Evolutionary conservation across 305 asterid genomes (phyloP).

Genomic region (Fraxinus angustifolia): DNA sequence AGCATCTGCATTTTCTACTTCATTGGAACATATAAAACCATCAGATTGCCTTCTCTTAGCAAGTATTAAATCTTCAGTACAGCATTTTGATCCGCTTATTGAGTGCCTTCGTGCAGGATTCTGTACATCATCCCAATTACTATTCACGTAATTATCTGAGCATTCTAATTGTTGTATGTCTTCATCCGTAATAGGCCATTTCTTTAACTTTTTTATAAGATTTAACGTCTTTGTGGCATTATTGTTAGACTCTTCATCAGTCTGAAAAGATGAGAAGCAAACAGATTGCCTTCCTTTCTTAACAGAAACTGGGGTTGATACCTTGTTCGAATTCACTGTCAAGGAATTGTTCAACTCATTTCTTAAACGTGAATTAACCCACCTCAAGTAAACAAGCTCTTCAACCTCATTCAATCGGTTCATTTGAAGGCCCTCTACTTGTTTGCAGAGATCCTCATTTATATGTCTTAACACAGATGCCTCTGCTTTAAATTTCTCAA

Average conservation of each 20-base stretch:
- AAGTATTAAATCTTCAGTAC: slow-evolving; percentile 42
- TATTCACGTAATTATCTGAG: slow-evolving; percentile 27
- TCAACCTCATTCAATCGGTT: slow-evolving; percentile 86
- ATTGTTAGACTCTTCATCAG: slow-evolving; percentile 49
- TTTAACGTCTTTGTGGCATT: slow-evolving; percentile 43
- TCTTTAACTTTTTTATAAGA: slow-evolving; percentile 68
- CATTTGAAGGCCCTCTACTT: slow-evolving; percentile 92
- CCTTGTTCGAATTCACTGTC: slow-evolving; percentile 32
- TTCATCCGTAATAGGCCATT: slow-evolving; percentile 79
- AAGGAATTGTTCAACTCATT: slow-evolving; percentile 59
- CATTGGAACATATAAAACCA: slow-evolving; percentile 65
- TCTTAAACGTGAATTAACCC: slow-evolving; percentile 85
- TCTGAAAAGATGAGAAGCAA: slow-evolving; percentile 47
- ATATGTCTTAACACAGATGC: slow-evolving; percentile 60
- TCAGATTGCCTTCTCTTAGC: slow-evolving; percentile 72
- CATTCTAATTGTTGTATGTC: slow-evolving; percentile 50
- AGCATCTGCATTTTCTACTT: slow-evolving; percentile 44
- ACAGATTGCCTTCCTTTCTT: slow-evolving; percentile 57
- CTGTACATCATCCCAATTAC: slow-evolving; percentile 44
- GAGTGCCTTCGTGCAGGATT: slow-evolving; percentile 65
- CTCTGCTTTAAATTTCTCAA: slow-evolving; percentile 72
- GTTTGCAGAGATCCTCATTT: slow-evolving; percentile 77
- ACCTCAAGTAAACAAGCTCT: slow-evolving; percentile 82
- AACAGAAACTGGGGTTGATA: slow-evolving; percentile 37
- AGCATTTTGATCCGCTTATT: slow-evolving; percentile 64